Conservation (phyloP, 441 rosid genomes). For the Bocquillonia castaneifolia region DNA sequence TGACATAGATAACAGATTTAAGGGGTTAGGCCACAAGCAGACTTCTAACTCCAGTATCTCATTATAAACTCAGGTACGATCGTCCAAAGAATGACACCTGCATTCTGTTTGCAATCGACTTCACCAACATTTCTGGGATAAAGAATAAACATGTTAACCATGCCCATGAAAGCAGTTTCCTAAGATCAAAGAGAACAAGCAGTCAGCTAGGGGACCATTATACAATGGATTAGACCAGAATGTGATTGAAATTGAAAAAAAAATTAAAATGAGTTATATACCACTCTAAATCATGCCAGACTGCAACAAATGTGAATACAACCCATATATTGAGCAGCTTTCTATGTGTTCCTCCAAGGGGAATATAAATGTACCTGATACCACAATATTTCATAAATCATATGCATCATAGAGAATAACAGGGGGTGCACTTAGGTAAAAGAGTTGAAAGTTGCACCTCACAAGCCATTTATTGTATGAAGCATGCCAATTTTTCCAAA, state of each 20-base stretch:
- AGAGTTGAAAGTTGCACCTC: constrained; percentile 44
- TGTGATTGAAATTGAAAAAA: not conserved
- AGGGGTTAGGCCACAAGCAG: not conserved
- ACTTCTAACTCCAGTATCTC: not conserved
- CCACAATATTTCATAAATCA: constrained; percentile 13
- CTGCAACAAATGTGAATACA: constrained; percentile 85
- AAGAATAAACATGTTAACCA: constrained; percentile 96
- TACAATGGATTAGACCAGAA: not conserved
- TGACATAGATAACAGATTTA: not conserved
- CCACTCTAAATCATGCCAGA: constrained; percentile 99
- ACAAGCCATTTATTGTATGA: constrained; percentile 98
- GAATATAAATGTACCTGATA: constrained; percentile 88
- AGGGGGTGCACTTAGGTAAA: constrained; percentile 10
- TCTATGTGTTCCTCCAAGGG: constrained; percentile 82
- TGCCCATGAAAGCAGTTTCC: constrained; percentile 99
- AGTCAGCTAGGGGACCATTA: constrained; percentile 22
- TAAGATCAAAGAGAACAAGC: constrained; percentile 34
- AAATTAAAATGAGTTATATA: constrained; percentile 27
- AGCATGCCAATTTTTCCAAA: constrained; percentile 99
- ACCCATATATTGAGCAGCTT: constrained; percentile 86
- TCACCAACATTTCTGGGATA: constrained; percentile 78
- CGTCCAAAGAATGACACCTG: constrained; percentile 43
- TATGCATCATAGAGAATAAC: constrained; percentile 6
- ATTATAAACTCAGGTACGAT: not conserved
- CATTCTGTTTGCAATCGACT: constrained; percentile 57